Conservation (phyloP, 192 early-diverging fungal genomes). For the Gorgonomyces haynaldii region DNA sequence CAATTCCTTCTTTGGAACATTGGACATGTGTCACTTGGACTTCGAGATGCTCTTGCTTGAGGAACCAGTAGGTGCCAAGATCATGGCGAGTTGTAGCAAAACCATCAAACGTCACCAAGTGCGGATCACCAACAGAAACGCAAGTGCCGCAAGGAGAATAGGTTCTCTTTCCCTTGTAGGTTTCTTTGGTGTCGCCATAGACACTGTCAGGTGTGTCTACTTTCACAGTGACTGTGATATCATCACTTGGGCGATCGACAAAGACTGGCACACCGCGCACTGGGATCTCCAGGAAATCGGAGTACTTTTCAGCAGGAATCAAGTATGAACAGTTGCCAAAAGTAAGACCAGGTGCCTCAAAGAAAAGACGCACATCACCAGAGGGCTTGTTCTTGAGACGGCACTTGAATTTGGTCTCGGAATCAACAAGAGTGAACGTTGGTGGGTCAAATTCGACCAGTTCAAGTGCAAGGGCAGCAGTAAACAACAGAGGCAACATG, state of each 20-base stretch:
- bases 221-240: neutral
- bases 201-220: neutral
- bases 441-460: neutral
- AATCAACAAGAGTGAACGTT: neutral
- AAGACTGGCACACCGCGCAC: neutral
- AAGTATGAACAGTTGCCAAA: neutral
- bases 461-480: no score
- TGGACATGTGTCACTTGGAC: neutral
- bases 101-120: neutral
- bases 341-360: neutral
- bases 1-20: neutral
- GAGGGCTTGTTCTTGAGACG: neutral
- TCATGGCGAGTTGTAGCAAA: neutral
- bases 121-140: neutral
- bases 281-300: neutral
- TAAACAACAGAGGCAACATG: no score
- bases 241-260: neutral
- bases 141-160: neutral
- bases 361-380: neutral
- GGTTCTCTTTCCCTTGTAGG: neutral
- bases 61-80: neutral
- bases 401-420: neutral
- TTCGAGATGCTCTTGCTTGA: neutral
- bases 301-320: neutral
- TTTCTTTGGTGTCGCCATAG: neutral